Percentiles rank a stretch among this genome's conserved stretches.
Evolutionary conservation across 345 rosid genomes (phyloP).

Genomic region (Litchi chinensis): DNA sequence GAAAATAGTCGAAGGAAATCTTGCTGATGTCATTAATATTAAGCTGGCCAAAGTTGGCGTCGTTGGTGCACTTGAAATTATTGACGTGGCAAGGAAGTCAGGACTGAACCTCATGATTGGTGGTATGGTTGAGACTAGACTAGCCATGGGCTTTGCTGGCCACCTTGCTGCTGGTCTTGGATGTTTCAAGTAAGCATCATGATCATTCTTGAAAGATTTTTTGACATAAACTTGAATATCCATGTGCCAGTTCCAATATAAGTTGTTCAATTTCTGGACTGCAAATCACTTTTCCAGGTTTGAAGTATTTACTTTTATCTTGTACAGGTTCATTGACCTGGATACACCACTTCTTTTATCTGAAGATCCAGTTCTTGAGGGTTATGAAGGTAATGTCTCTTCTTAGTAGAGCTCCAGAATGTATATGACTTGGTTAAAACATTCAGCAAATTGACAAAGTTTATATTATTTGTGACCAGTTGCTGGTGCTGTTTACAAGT

Average conservation of each 20-base stretch:
- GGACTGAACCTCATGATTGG: conserved; percentile 84
- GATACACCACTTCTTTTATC: conserved; percentile 90
- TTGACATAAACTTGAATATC: background rate
- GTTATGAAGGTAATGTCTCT: conserved; percentile 70
- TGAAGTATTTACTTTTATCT: background rate
- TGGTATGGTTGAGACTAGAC: conserved; percentile 95
- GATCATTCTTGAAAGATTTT: conserved; percentile 10
- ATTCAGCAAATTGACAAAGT: conserved; percentile 11
- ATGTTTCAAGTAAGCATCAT: conserved; percentile 64
- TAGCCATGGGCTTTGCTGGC: conserved; percentile 95
- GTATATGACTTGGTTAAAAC: background rate
- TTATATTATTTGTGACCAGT: conserved; percentile 37
- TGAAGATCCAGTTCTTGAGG: conserved; percentile 85
- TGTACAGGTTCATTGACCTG: conserved; percentile 71
- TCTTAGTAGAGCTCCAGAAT: conserved; percentile 4
- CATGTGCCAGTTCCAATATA: background rate
- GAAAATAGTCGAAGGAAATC: conserved; percentile 60
- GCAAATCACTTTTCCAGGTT: background rate
- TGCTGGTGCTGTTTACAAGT: conserved; percentile 73
- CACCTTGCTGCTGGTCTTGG: conserved; percentile 95
- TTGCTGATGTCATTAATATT: conserved; percentile 76
- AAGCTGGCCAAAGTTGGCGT: conserved; percentile 90
- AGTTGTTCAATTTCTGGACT: background rate
- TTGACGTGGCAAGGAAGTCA: conserved; percentile 63
- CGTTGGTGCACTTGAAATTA: conserved; percentile 73